Conservation (phyloP, 129 eudicot species). For the Sambucus nigra region DNA sequence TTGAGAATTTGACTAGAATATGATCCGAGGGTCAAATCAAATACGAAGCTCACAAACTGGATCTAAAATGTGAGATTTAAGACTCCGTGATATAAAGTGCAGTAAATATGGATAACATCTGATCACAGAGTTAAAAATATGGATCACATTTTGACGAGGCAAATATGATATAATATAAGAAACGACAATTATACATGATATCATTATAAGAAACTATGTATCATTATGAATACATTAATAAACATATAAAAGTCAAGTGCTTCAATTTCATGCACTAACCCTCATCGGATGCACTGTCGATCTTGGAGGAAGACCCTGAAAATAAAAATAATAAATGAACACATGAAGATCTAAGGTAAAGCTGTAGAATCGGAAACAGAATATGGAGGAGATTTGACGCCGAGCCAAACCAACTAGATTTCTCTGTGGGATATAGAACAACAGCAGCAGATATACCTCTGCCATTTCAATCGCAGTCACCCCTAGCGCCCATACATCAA, state of each 20-base stretch:
- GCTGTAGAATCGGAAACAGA: background rate
- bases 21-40: no score
- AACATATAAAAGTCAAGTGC: slow-evolving; percentile 3
- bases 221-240: background rate
- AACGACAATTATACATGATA: background rate
- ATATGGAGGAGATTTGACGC: background rate
- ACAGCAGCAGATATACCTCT: slow-evolving; percentile 43
- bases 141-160: background rate
- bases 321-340: slow-evolving; percentile 1
- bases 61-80: background rate
- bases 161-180: background rate
- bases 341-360: no score
- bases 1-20: no score
- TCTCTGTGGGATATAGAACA: background rate
- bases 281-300: slow-evolving; percentile 97
- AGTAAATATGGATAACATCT: background rate
- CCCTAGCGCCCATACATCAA: slow-evolving; percentile 99
- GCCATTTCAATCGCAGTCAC: slow-evolving; percentile 99
- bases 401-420: background rate
- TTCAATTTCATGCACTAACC: slow-evolving; percentile 52
- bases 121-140: background rate
- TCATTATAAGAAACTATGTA: background rate
- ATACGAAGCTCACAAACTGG: no score
- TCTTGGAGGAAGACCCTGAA: slow-evolving; percentile 94
- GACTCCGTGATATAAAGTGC: background rate